Conservation (phyloP, 148 eudicot genomes). For the Vaccinium vitisidaea region DNA sequence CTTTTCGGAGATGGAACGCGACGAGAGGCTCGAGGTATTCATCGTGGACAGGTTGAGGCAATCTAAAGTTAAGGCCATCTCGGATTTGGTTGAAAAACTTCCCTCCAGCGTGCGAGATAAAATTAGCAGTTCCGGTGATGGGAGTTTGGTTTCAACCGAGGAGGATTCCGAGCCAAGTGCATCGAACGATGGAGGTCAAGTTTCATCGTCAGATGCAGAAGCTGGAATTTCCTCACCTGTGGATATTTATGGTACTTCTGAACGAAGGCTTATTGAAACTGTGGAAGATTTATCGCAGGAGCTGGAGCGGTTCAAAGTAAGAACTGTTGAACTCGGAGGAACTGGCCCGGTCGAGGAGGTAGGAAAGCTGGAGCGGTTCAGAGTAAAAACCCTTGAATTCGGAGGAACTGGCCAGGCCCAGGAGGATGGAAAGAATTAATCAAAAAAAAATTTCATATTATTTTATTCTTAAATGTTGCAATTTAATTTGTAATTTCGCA, state of each 20-base stretch:
- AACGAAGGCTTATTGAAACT: conserved; percentile 14
- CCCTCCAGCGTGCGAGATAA: background rate
- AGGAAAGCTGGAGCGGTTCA: conserved; percentile 23
- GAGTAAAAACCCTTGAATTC: conserved; percentile 20
- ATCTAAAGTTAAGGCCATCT: background rate
- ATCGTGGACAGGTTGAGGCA: conserved; percentile 12
- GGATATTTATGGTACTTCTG: background rate
- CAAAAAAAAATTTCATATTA: no score
- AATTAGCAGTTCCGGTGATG: background rate
- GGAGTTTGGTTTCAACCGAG: background rate
- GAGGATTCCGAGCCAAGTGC: background rate
- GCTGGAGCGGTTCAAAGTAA: conserved; percentile 28
- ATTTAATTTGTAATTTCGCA: no score
- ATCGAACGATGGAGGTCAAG: background rate
- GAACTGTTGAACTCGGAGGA: conserved; percentile 15
- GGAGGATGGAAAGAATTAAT: background rate
- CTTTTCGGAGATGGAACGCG: conserved; percentile 13
- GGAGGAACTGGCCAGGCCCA: conserved; percentile 2
- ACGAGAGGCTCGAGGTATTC: background rate
- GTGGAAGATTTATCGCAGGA: conserved; percentile 23
- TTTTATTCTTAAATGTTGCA: no score
- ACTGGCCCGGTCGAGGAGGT: background rate
- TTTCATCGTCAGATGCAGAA: background rate
- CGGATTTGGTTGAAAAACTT: conserved; percentile 1
- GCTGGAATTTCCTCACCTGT: background rate